Percentiles rank a stretch among this genome's conserved stretches.
Evolutionary conservation across 1,284 basidiomycete genomes (phyloP).

Genomic region (Thelephora terrestris): DNA sequence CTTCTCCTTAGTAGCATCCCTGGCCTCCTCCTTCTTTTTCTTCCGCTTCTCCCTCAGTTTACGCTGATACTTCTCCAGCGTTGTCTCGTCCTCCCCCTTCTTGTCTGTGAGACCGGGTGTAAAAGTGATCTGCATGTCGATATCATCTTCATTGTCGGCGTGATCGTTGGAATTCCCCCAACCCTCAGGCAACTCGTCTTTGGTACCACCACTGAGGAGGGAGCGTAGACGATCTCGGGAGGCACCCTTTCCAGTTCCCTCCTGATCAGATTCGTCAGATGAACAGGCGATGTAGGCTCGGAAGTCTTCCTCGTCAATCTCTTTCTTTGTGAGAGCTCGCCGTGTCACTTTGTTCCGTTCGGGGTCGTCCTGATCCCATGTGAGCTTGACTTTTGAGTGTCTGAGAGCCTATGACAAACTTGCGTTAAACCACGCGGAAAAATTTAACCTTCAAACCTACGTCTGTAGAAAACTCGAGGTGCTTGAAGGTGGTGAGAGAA

Average conservation of each 20-base stretch:
- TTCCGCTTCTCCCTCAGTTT: slow-evolving; percentile 83
- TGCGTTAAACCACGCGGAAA: background rate
- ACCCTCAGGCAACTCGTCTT: slow-evolving; percentile 66
- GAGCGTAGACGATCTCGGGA: slow-evolving; percentile 59
- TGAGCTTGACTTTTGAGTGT: slow-evolving; percentile 95
- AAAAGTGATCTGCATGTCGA: slow-evolving; percentile 92
- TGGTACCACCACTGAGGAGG: slow-evolving; percentile 57
- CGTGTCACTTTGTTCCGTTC: slow-evolving; percentile 79
- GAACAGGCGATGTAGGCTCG: slow-evolving; percentile 75
- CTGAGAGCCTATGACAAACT: slow-evolving; percentile 70
- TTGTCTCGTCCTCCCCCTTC: slow-evolving; percentile 64
- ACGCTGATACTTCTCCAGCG: slow-evolving; percentile 75
- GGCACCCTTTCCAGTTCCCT: slow-evolving; percentile 30
- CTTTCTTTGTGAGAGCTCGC: slow-evolving; percentile 65
- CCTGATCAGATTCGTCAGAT: slow-evolving; percentile 32
- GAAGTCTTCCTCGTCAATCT: slow-evolving; percentile 88
- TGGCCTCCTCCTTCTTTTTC: slow-evolving; percentile 62
- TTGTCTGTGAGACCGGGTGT: slow-evolving; percentile 64
- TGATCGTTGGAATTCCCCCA: slow-evolving; percentile 46
- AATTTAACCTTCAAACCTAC: slow-evolving; percentile 37
- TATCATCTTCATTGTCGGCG: slow-evolving; percentile 35
- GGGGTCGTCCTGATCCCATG: slow-evolving; percentile 98
- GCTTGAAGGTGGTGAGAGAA: slow-evolving; percentile 59
- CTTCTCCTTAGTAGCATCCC: slow-evolving; percentile 25
- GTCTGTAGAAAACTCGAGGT: slow-evolving; percentile 89